Evolutionary conservation across 768 basidiomycete species (phyloP).

Genomic region (Lepiota venenata): DNA sequence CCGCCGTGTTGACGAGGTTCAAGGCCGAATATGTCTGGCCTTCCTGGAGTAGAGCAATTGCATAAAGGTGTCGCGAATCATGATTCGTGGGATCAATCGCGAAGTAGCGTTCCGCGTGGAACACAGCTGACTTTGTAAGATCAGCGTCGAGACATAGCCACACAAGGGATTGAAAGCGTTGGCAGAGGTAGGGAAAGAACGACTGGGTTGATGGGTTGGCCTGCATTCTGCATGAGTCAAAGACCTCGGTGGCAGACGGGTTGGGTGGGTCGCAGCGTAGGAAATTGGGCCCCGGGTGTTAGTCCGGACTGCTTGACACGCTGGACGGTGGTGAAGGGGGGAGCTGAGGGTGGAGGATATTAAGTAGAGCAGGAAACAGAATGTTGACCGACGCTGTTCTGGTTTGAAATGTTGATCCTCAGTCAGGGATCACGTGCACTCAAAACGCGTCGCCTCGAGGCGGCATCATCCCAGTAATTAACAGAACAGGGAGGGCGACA

Average conservation of each 20-base stretch:
- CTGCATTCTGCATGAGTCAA: constrained; percentile 41
- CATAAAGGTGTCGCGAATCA: constrained; percentile 83
- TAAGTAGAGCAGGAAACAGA: constrained; percentile 3
- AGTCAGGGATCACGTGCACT: constrained; percentile 6
- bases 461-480: not conserved
- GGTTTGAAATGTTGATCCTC: constrained; percentile 13
- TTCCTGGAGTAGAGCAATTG: constrained; percentile 66
- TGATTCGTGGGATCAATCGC: constrained; percentile 69
- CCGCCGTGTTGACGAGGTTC: constrained; percentile 59
- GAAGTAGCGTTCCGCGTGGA: constrained; percentile 86
- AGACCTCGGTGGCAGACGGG: constrained; percentile 1
- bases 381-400: constrained; percentile 2
- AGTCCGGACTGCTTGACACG: constrained; percentile 7
- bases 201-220: constrained; percentile 40
- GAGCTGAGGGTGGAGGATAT: not conserved
- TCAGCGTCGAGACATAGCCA: constrained; percentile 86
- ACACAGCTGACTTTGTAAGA: constrained; percentile 75
- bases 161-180: constrained; percentile 69
- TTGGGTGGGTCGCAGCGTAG: constrained; percentile 28
- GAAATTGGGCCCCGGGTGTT: not conserved
- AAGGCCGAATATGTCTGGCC: constrained; percentile 75
- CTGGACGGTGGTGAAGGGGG: not conserved
- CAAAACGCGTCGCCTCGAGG: constrained; percentile 9
- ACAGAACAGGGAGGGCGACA: not conserved
- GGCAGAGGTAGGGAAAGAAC: constrained; percentile 54